Evolutionary conservation across 805 yeast genomes (phyloP).

Genomic region (Hanseniaspora lindneri): DNA sequence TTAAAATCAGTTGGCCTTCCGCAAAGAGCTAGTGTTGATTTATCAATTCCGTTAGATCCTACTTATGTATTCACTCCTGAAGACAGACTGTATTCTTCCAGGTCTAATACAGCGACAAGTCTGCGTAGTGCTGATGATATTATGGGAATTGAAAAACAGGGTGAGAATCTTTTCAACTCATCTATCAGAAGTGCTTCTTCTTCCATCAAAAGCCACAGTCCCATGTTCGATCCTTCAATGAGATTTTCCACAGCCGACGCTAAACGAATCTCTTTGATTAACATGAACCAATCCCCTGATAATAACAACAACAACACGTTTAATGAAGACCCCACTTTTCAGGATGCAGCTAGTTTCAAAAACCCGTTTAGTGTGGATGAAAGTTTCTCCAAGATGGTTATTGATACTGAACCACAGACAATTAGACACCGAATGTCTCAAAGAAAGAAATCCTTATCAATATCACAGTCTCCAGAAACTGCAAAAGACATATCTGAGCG

Average conservation of each 20-base stretch:
- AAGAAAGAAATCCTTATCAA: neutral
- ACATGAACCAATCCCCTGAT: neutral
- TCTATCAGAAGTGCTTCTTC: neutral
- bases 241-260: conserved; percentile 14
- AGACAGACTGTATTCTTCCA: neutral
- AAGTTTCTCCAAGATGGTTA: too few relatives aligned
- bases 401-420: neutral
- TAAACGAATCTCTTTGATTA: conserved; percentile 5
- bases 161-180: conserved; percentile 7
- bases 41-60: neutral
- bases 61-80: neutral
- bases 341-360: neutral
- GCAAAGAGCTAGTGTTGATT: neutral
- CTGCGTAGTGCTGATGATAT: neutral
- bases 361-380: too few relatives aligned
- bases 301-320: neutral
- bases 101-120: neutral
- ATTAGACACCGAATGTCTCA: conserved; percentile 8
- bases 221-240: neutral
- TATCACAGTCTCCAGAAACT: neutral
- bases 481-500: neutral
- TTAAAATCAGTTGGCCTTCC: neutral
- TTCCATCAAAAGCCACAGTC: neutral
- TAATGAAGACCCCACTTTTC: neutral
- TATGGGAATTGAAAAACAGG: conserved; percentile 6